Percentiles rank a stretch among this genome's conserved stretches.
phyloP scores from a whole-genome alignment of 2,329 filamentous ascomycete genomes.

The Cercospora sp. region DNA sequence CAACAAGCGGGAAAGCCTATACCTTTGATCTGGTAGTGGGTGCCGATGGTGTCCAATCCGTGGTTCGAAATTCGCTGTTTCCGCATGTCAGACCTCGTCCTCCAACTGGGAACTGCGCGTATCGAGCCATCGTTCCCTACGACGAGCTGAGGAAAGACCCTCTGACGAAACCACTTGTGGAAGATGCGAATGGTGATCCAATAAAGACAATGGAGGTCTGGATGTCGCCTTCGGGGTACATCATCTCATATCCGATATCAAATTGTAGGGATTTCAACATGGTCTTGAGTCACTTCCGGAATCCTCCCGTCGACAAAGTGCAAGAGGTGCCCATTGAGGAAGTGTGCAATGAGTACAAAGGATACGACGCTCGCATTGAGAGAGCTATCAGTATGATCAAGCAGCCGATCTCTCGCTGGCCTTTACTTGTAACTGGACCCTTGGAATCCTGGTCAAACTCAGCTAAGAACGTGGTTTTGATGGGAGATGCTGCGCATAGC shows the following conservation, averaged over 20 bases:
- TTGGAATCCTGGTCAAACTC: conserved; percentile 46
- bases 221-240: conserved; percentile 42
- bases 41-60: conserved; percentile 37
- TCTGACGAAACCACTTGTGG: conserved; percentile 37
- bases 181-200: conserved; percentile 37
- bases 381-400: conserved; percentile 46
- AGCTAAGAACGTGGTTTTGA: conserved; percentile 47
- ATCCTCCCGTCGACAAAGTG: conserved; percentile 42
- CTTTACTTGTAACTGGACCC: conserved; percentile 48
- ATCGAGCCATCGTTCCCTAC: conserved; percentile 49
- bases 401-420: conserved; percentile 44
- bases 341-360: conserved; percentile 46
- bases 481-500: conserved; percentile 49
- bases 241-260: conserved; percentile 52
- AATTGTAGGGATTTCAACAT: conserved; percentile 50
- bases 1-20: conserved; percentile 29
- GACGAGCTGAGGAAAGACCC: conserved; percentile 48
- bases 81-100: conserved; percentile 45
- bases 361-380: conserved; percentile 50
- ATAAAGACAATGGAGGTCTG: conserved; percentile 51
- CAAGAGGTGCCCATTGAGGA: conserved; percentile 47
- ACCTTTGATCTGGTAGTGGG: conserved; percentile 37
- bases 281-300: conserved; percentile 48
- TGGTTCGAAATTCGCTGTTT: conserved; percentile 45
- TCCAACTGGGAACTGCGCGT: conserved; percentile 49